These are phyloP conservation scores for Salpingoeca rosetta DNA, from an alignment of 78 protist genomes.

Conservation along the genomic window DNA sequence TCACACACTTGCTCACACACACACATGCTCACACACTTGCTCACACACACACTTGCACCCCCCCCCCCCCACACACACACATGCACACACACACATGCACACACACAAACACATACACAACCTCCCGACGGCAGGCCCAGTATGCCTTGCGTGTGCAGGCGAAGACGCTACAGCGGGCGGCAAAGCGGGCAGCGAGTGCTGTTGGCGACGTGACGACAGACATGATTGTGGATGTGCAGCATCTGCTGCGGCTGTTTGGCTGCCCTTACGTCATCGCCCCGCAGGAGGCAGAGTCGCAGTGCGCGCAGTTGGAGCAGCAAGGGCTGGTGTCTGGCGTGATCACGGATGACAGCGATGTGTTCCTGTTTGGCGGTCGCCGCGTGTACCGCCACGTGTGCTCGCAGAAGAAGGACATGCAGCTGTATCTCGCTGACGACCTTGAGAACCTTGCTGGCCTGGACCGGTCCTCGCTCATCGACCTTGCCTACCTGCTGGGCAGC, in stretches of 20 bases:
- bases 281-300: constrained; percentile 50
- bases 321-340: constrained; percentile 32
- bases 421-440: not conserved
- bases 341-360: constrained; percentile 53
- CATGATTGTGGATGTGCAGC: constrained; percentile 1
- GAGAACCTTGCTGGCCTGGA: not conserved
- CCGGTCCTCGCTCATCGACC: constrained; percentile 1
- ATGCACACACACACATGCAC: too few relatives aligned
- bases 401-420: not conserved
- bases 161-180: too few relatives aligned
- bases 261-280: constrained; percentile 46
- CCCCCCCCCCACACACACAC: too few relatives aligned
- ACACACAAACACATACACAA: too few relatives aligned
- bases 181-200: not conserved
- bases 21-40: too few relatives aligned
- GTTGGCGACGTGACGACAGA: not conserved
- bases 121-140: too few relatives aligned
- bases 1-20: too few relatives aligned
- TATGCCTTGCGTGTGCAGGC: too few relatives aligned
- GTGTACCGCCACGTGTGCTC: constrained; percentile 25
- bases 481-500: constrained; percentile 47
- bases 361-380: constrained; percentile 36
- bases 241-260: constrained; percentile 40
- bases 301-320: constrained; percentile 5
- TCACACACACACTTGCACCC: too few relatives aligned